Conservation (phyloP, 331 rosid species). For the Malus hybrid region DNA sequence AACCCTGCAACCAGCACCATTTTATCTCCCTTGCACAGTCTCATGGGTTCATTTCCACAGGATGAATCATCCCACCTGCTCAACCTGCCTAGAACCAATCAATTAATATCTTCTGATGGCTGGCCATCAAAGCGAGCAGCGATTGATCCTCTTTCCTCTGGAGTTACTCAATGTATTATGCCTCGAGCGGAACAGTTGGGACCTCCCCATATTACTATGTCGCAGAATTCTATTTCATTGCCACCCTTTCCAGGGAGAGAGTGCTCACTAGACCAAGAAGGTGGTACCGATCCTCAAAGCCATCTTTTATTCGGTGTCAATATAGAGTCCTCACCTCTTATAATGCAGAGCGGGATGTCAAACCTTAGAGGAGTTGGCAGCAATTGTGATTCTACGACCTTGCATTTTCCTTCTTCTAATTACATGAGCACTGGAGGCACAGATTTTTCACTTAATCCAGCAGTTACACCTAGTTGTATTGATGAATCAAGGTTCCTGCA, state of each 20-base stretch:
- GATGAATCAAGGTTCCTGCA: slow-evolving; percentile 65
- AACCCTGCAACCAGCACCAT: slow-evolving; percentile 43
- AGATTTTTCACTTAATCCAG: slow-evolving; percentile 55
- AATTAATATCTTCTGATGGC: slow-evolving; percentile 45
- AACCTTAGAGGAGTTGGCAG: slow-evolving; percentile 54
- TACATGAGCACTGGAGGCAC: slow-evolving; percentile 49
- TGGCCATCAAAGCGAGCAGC: slow-evolving; percentile 89
- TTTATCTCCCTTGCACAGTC: slow-evolving; percentile 72
- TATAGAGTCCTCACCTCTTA: slow-evolving; percentile 76
- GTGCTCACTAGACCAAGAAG: slow-evolving; percentile 73
- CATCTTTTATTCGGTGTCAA: slow-evolving; percentile 85
- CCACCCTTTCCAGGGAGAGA: slow-evolving; percentile 99
- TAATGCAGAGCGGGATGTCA: slow-evolving; percentile 72
- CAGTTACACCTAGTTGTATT: slow-evolving; percentile 49
- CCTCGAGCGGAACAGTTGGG: slow-evolving; percentile 75
- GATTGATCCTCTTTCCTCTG: slow-evolving; percentile 72
- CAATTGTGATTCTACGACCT: slow-evolving; percentile 39
- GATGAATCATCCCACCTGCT: slow-evolving; percentile 71
- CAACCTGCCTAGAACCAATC: slow-evolving; percentile 41
- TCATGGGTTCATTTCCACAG: slow-evolving; percentile 68
- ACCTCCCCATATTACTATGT: slow-evolving; percentile 39
- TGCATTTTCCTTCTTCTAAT: slow-evolving; percentile 56
- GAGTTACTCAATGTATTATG: slow-evolving; percentile 54
- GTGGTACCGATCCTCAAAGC: slow-evolving; percentile 68
- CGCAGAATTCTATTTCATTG: slow-evolving; percentile 54